These are phyloP conservation scores for Hymenoscyphus fraxineus DNA, from an alignment of 2,329 filamentous ascomycete species.

Conservation along the genomic window DNA sequence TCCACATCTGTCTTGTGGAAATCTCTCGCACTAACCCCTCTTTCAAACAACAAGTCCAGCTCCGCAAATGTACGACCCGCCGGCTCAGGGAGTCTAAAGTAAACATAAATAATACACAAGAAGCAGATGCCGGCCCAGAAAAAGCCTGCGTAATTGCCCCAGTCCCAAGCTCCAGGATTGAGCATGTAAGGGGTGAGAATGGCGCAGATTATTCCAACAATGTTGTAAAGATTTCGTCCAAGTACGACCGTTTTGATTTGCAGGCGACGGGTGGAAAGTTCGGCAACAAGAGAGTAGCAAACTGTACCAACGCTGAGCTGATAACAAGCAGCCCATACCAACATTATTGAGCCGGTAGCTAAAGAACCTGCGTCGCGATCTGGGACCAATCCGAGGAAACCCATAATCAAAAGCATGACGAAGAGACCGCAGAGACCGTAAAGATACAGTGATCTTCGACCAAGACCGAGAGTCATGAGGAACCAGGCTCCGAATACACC, in stretches of 20 bases:
- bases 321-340: constrained; percentile 77
- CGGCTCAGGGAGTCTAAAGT: constrained; percentile 78
- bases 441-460: constrained; percentile 51
- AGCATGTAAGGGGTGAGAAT: constrained; percentile 91
- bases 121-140: constrained; percentile 62
- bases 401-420: constrained; percentile 72
- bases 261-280: constrained; percentile 76
- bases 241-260: constrained; percentile 91
- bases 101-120: constrained; percentile 61
- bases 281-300: constrained; percentile 82
- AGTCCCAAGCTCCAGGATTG: constrained; percentile 82
- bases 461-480: constrained; percentile 41
- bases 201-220: constrained; percentile 75
- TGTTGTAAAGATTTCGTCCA: constrained; percentile 67
- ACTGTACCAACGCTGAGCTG: constrained; percentile 86
- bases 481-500: constrained; percentile 54
- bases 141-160: constrained; percentile 83
- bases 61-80: constrained; percentile 79
- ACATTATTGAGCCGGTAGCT: constrained; percentile 60
- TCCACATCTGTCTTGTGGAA: constrained; percentile 33
- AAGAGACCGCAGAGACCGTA: constrained; percentile 44
- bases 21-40: constrained; percentile 47
- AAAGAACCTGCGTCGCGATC: constrained; percentile 24
- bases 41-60: constrained; percentile 79
- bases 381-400: constrained; percentile 54